Percentiles rank a stretch among this genome's conserved stretches.
Evolutionary conservation across 164 flowering plant species (phyloP).

Genomic region (Stephania cephalantha): DNA sequence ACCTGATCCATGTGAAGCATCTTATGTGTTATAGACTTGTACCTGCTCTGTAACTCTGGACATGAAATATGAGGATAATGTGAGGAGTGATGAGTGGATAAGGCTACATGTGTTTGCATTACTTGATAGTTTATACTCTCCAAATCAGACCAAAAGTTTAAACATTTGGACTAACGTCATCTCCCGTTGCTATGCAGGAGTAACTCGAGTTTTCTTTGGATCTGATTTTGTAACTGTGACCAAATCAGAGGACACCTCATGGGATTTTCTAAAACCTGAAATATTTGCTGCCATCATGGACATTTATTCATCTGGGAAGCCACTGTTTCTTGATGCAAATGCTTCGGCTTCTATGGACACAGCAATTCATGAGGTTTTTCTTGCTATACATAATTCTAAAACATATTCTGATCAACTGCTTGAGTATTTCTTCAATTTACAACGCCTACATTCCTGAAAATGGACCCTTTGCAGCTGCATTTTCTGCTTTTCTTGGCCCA

Average conservation of each 20-base stretch:
- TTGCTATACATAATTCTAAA: not conserved
- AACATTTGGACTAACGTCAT: not conserved
- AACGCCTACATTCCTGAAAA: not conserved
- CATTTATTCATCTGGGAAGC: slow-evolving; percentile 79
- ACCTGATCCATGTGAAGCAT: too few species aligned
- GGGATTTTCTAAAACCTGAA: slow-evolving; percentile 91
- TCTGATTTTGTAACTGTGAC: slow-evolving; percentile 90
- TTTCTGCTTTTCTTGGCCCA: not conserved
- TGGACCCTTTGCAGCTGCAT: not conserved
- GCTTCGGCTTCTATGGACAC: slow-evolving; percentile 75
- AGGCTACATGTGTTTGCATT: too few species aligned
- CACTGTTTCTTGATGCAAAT: slow-evolving; percentile 66
- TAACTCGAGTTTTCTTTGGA: slow-evolving; percentile 84
- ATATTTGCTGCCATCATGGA: slow-evolving; percentile 96
- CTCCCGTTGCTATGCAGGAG: slow-evolving; percentile 36
- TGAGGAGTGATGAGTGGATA: too few species aligned
- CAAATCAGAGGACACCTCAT: slow-evolving; percentile 73
- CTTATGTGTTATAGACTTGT: too few species aligned
- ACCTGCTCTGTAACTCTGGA: too few species aligned
- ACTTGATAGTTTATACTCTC: too few species aligned
- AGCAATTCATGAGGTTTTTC: slow-evolving; percentile 70
- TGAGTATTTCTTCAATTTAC: not conserved
- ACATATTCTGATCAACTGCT: not conserved
- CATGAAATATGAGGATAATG: too few species aligned
- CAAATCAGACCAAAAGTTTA: too few species aligned